Conservation (phyloP, 768 basidiomycete species). For the Boletus coccyginus region DNA sequence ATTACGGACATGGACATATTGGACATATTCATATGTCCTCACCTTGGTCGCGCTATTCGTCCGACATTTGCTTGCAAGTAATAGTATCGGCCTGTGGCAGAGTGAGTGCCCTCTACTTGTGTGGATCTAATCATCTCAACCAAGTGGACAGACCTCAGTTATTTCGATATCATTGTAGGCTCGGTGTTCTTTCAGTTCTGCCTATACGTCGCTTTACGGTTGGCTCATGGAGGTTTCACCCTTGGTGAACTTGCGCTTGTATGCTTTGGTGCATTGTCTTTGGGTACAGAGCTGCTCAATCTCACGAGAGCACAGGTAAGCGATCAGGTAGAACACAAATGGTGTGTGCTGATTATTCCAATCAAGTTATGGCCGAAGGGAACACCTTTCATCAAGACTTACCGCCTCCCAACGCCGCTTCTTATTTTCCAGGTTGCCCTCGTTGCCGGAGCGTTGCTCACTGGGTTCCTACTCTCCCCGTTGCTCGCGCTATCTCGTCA, state of each 20-base stretch:
- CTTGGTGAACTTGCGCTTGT: slow-evolving; percentile 91
- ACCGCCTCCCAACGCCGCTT: slow-evolving; percentile 88
- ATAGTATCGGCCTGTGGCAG: slow-evolving; percentile 61
- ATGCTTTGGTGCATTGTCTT: slow-evolving; percentile 80
- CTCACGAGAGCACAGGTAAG: slow-evolving; percentile 79
- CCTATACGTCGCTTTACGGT: slow-evolving; percentile 81
- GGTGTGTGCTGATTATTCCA: slow-evolving; percentile 1
- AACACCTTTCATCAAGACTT: slow-evolving; percentile 86
- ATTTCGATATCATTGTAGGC: slow-evolving; percentile 68
- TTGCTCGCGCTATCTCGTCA: slow-evolving; percentile 89
- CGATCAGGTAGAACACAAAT: neutral
- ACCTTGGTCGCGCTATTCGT: slow-evolving; percentile 49
- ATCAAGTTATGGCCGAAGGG: slow-evolving; percentile 74
- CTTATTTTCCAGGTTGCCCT: slow-evolving; percentile 90
- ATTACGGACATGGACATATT: slow-evolving; percentile 58
- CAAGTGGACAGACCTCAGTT: slow-evolving; percentile 60
- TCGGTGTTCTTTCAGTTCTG: slow-evolving; percentile 89
- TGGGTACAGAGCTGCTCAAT: slow-evolving; percentile 85
- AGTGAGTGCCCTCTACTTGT: slow-evolving; percentile 43
- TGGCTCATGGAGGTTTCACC: slow-evolving; percentile 94
- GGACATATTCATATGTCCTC: slow-evolving; percentile 58
- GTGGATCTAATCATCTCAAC: neutral
- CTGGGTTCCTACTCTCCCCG: slow-evolving; percentile 94
- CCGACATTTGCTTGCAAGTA: slow-evolving; percentile 43
- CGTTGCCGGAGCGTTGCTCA: slow-evolving; percentile 86